Conservation (phyloP, 78 protist genomes). For the Pigoraptor vietnamica region DNA sequence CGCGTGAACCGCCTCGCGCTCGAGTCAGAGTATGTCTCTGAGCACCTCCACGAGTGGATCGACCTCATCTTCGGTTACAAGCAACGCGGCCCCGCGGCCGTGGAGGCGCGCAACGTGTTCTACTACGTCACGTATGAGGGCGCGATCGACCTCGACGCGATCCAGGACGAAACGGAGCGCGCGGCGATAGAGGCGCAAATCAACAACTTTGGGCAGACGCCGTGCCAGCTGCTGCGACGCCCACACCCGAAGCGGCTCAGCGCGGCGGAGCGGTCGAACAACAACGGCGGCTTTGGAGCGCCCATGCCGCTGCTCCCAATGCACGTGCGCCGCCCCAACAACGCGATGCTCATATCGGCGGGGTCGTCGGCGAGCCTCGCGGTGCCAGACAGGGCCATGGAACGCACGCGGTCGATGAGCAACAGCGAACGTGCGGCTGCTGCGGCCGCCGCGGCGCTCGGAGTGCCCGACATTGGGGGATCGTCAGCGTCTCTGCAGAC, state of each 20-base stretch:
- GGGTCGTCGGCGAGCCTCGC: too few relatives aligned
- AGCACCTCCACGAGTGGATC: slow-evolving; percentile 88
- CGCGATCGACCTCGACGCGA: slow-evolving; percentile 43
- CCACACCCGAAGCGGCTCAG: slow-evolving; percentile 24
- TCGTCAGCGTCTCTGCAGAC: not conserved
- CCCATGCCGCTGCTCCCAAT: not conserved
- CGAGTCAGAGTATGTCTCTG: slow-evolving; percentile 83
- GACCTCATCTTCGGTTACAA: slow-evolving; percentile 91
- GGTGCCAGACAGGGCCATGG: not conserved
- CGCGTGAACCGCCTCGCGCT: slow-evolving; percentile 77
- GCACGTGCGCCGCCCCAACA: too few relatives aligned
- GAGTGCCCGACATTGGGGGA: not conserved
- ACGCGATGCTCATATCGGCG: too few relatives aligned
- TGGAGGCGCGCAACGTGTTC: slow-evolving; percentile 80
- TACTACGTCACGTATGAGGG: slow-evolving; percentile 84
- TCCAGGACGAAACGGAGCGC: slow-evolving; percentile 37
- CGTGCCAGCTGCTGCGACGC: slow-evolving; percentile 38
- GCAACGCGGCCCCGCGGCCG: slow-evolving; percentile 85
- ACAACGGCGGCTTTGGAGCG: not conserved
- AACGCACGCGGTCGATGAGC: not conserved
- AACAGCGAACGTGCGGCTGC: not conserved
- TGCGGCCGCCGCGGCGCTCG: not conserved
- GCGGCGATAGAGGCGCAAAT: slow-evolving; percentile 65
- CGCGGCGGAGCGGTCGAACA: not conserved
- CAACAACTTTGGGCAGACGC: slow-evolving; percentile 95